Base-by-base conservation (phyloP, 108 stramenopile species). In the Nannochloropsis gaditana region DNA sequence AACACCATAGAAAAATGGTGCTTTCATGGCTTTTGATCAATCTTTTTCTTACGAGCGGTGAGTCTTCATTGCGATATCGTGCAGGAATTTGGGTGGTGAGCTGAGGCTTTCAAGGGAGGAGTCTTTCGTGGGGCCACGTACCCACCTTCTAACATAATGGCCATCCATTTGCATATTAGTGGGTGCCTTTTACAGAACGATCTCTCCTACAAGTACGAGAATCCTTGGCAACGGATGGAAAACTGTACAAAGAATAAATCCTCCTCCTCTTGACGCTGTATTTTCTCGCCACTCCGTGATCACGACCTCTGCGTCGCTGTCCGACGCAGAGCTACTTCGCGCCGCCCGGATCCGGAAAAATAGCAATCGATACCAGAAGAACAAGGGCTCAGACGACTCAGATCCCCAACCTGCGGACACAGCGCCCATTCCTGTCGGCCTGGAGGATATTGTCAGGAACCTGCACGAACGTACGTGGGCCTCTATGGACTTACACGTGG, bases 391-490 rank as follows among this genome's bases (percentile, higher is more conserved):
- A 15, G 19, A 15, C 8, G 19, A 15, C 59, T 73, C 59, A n/a
- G n/a, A 15, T n/a, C 1, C 59, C 19, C 1, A 15, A n/a, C n/a
- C 59, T 15, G n/a, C 59, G 59, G 59, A 73, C 59, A n/a, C 19
- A 2, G 59, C 59, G 15, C 19, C 59, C 59, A 2, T n/a, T n/a
- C 59, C 59, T n/a, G 59, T 73, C 3, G 59, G 59, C 19, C 59
- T 73, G 19, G 5, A n/a, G 19, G 59, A 73, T n/a, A 73, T 73
- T 73, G 59, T 73, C 59, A 73, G 59, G 15, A 73, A 73, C 59
- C 59, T 73, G 19, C 59, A 73, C 59, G 59, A 73, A 73, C 59
- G 59, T n/a, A 73, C 59, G 19, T 73, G 59, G 59, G 59, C 59
- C 59, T 73, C 59, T 15, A 15, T 73, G 19, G 59, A 73, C n/a